These are phyloP conservation scores for Rhizodiscina lignyota DNA, from an alignment of 495 filamentous ascomycete genomes.

Conservation along the genomic window DNA sequence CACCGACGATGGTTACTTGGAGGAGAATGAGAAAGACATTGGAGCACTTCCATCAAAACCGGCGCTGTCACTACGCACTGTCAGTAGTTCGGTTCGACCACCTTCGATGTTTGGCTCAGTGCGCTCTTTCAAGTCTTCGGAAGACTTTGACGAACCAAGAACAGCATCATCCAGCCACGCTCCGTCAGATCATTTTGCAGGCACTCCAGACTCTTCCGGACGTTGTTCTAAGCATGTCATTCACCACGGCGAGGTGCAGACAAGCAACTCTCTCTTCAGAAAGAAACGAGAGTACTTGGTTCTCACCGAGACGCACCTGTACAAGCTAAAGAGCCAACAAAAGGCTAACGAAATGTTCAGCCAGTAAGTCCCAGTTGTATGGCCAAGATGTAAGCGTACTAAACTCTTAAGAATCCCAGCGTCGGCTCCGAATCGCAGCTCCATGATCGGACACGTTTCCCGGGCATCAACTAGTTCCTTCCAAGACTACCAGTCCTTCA, in stretches of 20 bases:
- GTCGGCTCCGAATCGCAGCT: too few species aligned
- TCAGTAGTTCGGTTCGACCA: too few species aligned
- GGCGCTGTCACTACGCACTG: too few species aligned
- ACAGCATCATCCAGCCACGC: constrained; percentile 18
- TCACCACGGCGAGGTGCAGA: constrained; percentile 64
- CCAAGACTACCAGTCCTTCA: constrained; percentile 39
- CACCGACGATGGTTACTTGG: too few species aligned
- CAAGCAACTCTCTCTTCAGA: constrained; percentile 62
- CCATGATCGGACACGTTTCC: too few species aligned
- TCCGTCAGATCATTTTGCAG: constrained; percentile 13
- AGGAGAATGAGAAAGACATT: too few species aligned
- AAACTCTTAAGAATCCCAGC: too few species aligned
- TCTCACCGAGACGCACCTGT: constrained; percentile 67
- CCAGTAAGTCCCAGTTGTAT: too few species aligned
- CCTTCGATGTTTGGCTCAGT: constrained; percentile 42
- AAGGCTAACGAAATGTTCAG: constrained; percentile 52
- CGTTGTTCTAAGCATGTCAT: constrained; percentile 32
- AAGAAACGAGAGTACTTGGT: constrained; percentile 82
- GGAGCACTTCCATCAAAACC: too few species aligned
- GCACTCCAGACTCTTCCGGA: constrained; percentile 10
- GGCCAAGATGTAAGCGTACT: too few species aligned
- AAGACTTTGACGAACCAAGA: constrained; percentile 30
- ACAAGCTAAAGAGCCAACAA: constrained; percentile 62
- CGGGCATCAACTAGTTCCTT: constrained; percentile 43
- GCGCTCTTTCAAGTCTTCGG: constrained; percentile 31